Conservation (phyloP, 345 rosid genomes). For the Corchorus capsularis region DNA sequence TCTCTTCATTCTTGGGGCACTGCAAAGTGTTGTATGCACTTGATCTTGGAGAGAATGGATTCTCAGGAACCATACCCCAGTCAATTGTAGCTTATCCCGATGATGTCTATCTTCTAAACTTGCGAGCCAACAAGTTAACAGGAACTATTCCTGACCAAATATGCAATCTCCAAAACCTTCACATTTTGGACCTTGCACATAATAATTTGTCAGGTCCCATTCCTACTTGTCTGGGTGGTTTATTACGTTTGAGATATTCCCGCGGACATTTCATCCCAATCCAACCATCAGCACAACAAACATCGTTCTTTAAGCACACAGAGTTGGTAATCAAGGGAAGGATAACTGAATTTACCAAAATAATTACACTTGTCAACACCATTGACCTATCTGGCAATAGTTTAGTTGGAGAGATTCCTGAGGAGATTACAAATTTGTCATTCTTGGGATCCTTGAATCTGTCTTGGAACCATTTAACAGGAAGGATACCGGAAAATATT, state of each 20-base stretch:
- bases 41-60: conserved; percentile 32
- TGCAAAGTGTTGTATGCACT: background rate
- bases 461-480: no score
- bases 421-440: no score
- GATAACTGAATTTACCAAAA: background rate
- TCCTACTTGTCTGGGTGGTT: conserved; percentile 9
- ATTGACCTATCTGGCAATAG: no score
- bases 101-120: background rate
- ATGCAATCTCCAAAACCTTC: conserved; percentile 18
- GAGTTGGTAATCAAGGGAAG: background rate
- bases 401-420: no score
- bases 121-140: conserved; percentile 19
- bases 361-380: background rate
- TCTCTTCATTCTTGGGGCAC: conserved; percentile 14
- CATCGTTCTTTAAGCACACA: background rate
- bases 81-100: conserved; percentile 10
- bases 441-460: no score
- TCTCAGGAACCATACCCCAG: conserved; percentile 23
- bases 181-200: conserved; percentile 17
- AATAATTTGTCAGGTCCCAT: conserved; percentile 18
- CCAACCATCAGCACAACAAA: no score
- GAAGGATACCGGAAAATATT: no score
- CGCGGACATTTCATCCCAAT: background rate
- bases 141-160: conserved; percentile 24
- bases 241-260: background rate